Conservation (phyloP, 2,329 filamentous ascomycete genomes). For the Fusarium globosum region DNA sequence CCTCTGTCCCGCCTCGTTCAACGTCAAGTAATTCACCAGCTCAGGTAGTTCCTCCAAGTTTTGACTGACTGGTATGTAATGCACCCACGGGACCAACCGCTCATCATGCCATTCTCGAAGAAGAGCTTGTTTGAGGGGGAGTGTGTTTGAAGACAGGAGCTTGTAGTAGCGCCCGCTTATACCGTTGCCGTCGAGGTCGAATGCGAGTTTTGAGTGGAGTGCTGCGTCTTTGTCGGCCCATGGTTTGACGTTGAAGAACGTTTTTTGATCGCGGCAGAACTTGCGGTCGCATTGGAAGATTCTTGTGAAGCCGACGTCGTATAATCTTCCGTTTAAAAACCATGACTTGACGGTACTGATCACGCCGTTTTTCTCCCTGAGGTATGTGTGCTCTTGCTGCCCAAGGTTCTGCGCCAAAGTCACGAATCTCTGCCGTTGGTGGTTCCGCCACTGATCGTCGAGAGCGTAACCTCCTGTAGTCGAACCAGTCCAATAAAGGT, state of each 20-base stretch:
- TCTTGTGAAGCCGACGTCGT: constrained; percentile 58
- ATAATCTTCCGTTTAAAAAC: constrained; percentile 54
- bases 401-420: constrained; percentile 50
- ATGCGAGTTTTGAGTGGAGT: constrained; percentile 54
- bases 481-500: constrained; percentile 68
- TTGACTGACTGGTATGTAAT: constrained; percentile 65
- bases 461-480: constrained; percentile 60
- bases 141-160: constrained; percentile 59
- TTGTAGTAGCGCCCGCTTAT: constrained; percentile 65
- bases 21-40: constrained; percentile 58
- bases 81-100: constrained; percentile 65
- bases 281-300: constrained; percentile 57
- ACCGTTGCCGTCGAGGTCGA: constrained; percentile 68
- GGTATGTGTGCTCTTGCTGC: constrained; percentile 46
- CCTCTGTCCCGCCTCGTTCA: constrained; percentile 57
- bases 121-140: constrained; percentile 63
- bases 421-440: constrained; percentile 62
- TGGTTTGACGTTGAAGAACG: constrained; percentile 46
- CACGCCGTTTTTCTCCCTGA: constrained; percentile 39
- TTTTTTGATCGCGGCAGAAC: constrained; percentile 51
- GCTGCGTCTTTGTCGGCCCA: constrained; percentile 52
- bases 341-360: constrained; percentile 37
- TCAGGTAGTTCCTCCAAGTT: constrained; percentile 64
- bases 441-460: constrained; percentile 52
- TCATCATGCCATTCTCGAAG: constrained; percentile 70